Evolutionary conservation across 164 flowering plant genomes (phyloP).

Genomic region (Warburgia ugandensis): DNA sequence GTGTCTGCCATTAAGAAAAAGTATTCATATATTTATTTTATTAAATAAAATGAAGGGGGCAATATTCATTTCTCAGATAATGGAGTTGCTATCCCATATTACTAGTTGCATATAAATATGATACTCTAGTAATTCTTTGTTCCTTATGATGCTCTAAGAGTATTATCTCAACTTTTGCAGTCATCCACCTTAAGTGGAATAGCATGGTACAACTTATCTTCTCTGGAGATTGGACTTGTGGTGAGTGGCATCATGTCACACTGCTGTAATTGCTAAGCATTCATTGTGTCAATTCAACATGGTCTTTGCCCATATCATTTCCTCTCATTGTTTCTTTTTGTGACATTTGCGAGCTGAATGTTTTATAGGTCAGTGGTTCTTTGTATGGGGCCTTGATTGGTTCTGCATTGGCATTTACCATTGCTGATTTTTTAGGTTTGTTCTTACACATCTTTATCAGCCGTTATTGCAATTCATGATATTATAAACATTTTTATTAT

Average conservation of each 20-base stretch:
- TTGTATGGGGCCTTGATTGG: conserved; percentile 95
- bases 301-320: background rate
- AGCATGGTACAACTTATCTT: conserved; percentile 83
- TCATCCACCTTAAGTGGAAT: conserved; percentile 72
- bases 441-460: too few relatives aligned
- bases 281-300: conserved; percentile 5
- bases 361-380: conserved; percentile 88
- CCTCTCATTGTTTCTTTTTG: background rate
- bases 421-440: conserved; percentile 86
- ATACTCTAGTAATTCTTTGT: too few relatives aligned
- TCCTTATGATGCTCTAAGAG: too few relatives aligned
- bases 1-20: too few relatives aligned
- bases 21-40: too few relatives aligned
- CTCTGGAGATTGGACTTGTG: conserved; percentile 78
- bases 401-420: conserved; percentile 64
- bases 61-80: too few relatives aligned
- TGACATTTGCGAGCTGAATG: conserved; percentile 2
- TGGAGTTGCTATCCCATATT: too few relatives aligned
- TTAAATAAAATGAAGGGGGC: too few relatives aligned
- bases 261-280: conserved; percentile 3
- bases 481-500: background rate
- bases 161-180: conserved; percentile 40
- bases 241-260: too few relatives aligned
- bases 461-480: too few relatives aligned
- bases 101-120: too few relatives aligned